Conservation (phyloP, 2,329 filamentous ascomycete genomes). For the Parastagonospora nodorum region DNA sequence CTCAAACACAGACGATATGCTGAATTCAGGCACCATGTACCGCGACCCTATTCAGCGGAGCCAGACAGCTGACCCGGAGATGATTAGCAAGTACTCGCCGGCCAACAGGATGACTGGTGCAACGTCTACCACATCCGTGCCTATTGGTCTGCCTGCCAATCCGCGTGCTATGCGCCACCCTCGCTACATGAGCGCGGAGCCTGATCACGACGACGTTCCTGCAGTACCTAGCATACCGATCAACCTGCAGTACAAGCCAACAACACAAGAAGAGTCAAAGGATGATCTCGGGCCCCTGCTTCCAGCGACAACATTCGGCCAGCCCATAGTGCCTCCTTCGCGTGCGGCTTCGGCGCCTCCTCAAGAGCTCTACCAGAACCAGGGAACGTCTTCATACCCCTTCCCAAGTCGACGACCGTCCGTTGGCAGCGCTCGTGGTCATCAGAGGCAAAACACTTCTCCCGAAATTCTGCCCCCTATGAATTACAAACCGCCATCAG, state of each 20-base stretch:
- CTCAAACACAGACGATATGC: constrained; percentile 49
- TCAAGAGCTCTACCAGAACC: constrained; percentile 44
- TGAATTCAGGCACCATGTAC: constrained; percentile 41
- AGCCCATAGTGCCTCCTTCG: constrained; percentile 38
- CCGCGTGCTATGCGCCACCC: constrained; percentile 87
- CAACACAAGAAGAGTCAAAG: constrained; percentile 34
- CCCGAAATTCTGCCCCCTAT: constrained; percentile 40
- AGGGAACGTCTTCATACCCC: constrained; percentile 30
- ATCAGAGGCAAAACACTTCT: constrained; percentile 52
- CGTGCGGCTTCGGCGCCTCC: constrained; percentile 56
- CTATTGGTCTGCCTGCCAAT: constrained; percentile 84
- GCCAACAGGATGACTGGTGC: constrained; percentile 40
- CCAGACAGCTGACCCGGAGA: constrained; percentile 67
- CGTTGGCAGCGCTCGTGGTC: constrained; percentile 39
- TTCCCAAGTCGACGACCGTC: constrained; percentile 44
- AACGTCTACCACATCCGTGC: constrained; percentile 57
- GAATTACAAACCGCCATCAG: constrained; percentile 47
- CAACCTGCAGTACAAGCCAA: constrained; percentile 37
- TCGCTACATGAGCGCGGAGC: constrained; percentile 67
- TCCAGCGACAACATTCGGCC: constrained; percentile 54
- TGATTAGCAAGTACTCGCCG: constrained; percentile 47
- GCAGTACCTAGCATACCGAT: constrained; percentile 63
- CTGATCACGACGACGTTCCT: constrained; percentile 56
- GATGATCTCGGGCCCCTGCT: constrained; percentile 54
- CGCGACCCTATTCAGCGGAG: constrained; percentile 58